These are phyloP conservation scores for Botrytis aclada DNA, from an alignment of 2,329 filamentous ascomycete species.

Conservation along the genomic window DNA sequence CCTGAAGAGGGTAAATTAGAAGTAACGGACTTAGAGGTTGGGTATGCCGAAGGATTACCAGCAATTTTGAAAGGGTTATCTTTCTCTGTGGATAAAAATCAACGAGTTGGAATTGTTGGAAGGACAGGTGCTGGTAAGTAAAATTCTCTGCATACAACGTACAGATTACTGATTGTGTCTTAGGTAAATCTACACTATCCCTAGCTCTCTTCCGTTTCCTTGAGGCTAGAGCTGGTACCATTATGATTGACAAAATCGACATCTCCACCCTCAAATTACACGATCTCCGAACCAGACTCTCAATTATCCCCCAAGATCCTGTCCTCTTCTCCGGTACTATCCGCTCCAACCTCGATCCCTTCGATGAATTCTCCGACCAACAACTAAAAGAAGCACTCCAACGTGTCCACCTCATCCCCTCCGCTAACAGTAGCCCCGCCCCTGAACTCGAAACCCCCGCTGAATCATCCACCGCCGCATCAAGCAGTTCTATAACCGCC, in stretches of 20 bases:
- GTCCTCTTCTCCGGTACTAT: slow-evolving; percentile 86
- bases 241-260: slow-evolving; percentile 35
- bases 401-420: slow-evolving; percentile 76
- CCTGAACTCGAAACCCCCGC: slow-evolving; percentile 4
- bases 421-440: background rate
- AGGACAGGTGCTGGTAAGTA: slow-evolving; percentile 34
- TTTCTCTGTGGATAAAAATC: slow-evolving; percentile 61
- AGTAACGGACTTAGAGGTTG: slow-evolving; percentile 66
- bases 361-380: slow-evolving; percentile 77
- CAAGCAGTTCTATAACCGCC: background rate
- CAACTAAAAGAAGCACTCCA: slow-evolving; percentile 80
- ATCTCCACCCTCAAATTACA: slow-evolving; percentile 36
- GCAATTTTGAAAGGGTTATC: slow-evolving; percentile 65
- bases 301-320: slow-evolving; percentile 53
- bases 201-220: slow-evolving; percentile 32
- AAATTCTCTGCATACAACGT: slow-evolving; percentile 1
- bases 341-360: slow-evolving; percentile 86
- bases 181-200: slow-evolving; percentile 32
- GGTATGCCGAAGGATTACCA: slow-evolving; percentile 68
- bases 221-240: slow-evolving; percentile 41
- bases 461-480: slow-evolving; percentile 14
- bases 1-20: slow-evolving; percentile 69
- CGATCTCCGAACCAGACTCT: slow-evolving; percentile 33
- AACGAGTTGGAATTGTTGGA: slow-evolving; percentile 42
- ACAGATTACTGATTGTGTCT: slow-evolving; percentile 22